Percentiles rank a stretch among this genome's conserved stretches.
Conservation (phyloP, 257 asterid genomes). For the Nicotiana otophora region DNA sequence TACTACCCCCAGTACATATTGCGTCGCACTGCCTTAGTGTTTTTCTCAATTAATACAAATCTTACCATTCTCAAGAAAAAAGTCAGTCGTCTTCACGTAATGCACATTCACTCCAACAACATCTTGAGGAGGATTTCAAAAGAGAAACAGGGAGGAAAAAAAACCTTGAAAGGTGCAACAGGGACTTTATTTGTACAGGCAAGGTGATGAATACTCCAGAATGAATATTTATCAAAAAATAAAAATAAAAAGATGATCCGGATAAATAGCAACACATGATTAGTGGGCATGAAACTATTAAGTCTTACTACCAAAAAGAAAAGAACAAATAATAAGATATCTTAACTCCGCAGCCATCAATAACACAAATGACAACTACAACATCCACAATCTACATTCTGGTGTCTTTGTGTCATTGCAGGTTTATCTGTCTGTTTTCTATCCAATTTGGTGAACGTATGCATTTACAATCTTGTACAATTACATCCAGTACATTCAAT, state of each 20-base stretch:
- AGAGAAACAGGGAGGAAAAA: not conserved
- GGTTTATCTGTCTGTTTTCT: not conserved
- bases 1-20: too few relatives aligned
- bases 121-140: conserved; percentile 1
- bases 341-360: not conserved
- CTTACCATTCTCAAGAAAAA: too few relatives aligned
- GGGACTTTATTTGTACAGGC: not conserved
- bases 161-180: not conserved
- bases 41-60: too few relatives aligned
- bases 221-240: not conserved
- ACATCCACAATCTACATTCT: not conserved
- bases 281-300: not conserved
- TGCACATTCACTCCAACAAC: not conserved
- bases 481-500: not conserved
- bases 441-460: not conserved
- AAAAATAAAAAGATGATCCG: not conserved
- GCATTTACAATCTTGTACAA: not conserved
- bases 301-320: not conserved
- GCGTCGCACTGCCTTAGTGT: too few relatives aligned
- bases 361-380: not conserved
- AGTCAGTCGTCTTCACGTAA: not conserved
- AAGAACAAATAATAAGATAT: not conserved
- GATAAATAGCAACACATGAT: not conserved
- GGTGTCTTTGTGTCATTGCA: not conserved
- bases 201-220: not conserved